phyloP scores from a whole-genome alignment of 1,284 basidiomycete genomes.

The Ceratobasidium sp. region DNA sequence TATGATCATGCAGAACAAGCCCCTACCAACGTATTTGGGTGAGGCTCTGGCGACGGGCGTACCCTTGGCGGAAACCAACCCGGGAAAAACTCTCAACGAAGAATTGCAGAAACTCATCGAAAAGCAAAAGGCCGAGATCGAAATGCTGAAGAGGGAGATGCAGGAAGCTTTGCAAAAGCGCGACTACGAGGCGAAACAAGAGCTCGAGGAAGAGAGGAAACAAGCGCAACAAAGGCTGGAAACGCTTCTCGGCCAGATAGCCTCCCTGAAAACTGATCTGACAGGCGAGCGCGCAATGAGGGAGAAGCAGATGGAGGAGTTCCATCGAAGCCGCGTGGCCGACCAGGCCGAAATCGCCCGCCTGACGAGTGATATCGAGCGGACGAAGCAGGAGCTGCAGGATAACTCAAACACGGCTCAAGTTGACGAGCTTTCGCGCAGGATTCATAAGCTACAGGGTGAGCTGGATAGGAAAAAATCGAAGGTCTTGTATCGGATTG shows the following conservation, averaged over 20 bases:
- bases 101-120: constrained; percentile 7
- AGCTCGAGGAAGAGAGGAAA: background rate
- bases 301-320: constrained; percentile 5
- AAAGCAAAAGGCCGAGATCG: constrained; percentile 5
- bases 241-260: background rate
- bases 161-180: background rate
- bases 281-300: background rate
- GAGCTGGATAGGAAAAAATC: background rate
- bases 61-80: constrained; percentile 9
- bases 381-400: background rate
- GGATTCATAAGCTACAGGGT: background rate
- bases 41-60: constrained; percentile 3
- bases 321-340: background rate
- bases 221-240: constrained; percentile 7
- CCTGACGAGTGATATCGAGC: background rate
- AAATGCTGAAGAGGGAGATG: constrained; percentile 21
- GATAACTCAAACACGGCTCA: background rate
- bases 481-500: background rate
- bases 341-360: background rate
- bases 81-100: constrained; percentile 20
- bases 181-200: constrained; percentile 19
- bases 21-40: background rate
- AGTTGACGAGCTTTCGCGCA: background rate
- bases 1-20: constrained; percentile 4
- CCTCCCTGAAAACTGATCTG: background rate